Base-by-base conservation (phyloP, 1,284 basidiomycete species). In the Ustilago esculenta region DNA sequence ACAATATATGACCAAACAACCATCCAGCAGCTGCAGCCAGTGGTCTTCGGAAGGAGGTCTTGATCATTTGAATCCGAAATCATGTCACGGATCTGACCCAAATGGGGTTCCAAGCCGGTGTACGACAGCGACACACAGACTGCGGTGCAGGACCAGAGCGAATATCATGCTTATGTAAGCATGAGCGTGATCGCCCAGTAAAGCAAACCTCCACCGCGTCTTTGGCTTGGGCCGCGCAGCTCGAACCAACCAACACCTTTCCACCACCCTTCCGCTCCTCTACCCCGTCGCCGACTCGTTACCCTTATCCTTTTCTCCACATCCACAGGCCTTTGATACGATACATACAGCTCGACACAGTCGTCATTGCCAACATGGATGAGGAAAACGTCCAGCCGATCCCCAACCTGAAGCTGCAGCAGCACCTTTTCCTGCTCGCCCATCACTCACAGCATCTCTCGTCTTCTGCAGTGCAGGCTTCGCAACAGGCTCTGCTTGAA, bases 401-500 rank as follows among this genome's bases (percentile, higher is more conserved):
- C 52, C 79, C 79, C 29, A 79, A 81, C 63, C 72, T 76, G 27
- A 58, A 64, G 51, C 56, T 80, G 51, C 79, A 81, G 69, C 79
- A 81, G 67, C 61, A 72, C 23, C 72, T 80, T 47, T 81, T 81
- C 59, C 47, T 71, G 45, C 61, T 80, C n/a, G 54, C 55, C 23
- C 65, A 68, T 84, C 0, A 66, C 20, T 50, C 59, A 11, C 39
- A 61, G 11, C 29, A 51, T 18, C 50, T 51, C 14, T 35, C 68
- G 5, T 20, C 53, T 21, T 51, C 61, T 5, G 40, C 46, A 27
- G 24, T 43, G 5, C 33, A 88, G 14, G 84, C 87, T 58, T 89
- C 92, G 9, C 86, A 87, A 41, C 85, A 85, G 17, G 85, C 87
- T 4, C 84, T 97, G 33, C 84, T 93, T 58, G 87, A 87, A 37